phyloP scores from a whole-genome alignment of 2,329 filamentous ascomycete genomes.

The Camptophora hylomeconis region DNA sequence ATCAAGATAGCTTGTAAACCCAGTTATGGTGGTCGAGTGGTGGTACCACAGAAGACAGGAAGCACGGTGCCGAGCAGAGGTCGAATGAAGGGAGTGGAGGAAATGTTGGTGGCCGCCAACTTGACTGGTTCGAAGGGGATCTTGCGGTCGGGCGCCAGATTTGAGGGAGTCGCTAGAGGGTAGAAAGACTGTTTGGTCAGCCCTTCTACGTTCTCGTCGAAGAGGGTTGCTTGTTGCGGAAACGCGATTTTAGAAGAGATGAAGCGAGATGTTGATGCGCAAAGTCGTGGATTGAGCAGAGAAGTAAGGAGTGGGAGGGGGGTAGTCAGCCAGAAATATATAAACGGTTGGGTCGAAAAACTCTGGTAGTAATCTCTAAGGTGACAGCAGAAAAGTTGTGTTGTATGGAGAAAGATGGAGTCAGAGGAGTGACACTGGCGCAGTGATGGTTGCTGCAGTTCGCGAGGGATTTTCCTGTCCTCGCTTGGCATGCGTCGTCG shows the following conservation, averaged over 20 bases:
- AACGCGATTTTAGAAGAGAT: too few species aligned
- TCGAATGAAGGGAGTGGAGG: constrained; percentile 61
- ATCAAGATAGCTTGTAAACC: constrained; percentile 31
- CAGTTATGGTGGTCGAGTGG: constrained; percentile 96
- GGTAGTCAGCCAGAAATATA: not conserved
- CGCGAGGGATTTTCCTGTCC: too few species aligned
- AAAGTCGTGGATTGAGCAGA: too few species aligned
- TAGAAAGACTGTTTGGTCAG: constrained; percentile 18
- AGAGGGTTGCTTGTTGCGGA: not conserved
- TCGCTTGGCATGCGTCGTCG: too few species aligned
- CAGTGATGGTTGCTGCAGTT: too few species aligned
- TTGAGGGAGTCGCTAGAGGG: constrained; percentile 17
- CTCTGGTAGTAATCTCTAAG: too few species aligned
- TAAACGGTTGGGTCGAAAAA: too few species aligned
- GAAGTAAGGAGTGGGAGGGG: not conserved
- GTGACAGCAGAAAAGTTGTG: too few species aligned
- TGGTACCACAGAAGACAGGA: constrained; percentile 93
- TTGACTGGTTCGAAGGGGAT: constrained; percentile 52
- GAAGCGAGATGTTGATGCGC: too few species aligned
- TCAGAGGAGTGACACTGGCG: too few species aligned
- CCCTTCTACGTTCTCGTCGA: constrained; percentile 9
- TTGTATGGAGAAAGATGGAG: too few species aligned
- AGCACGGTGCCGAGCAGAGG: constrained; percentile 84
- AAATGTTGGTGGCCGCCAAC: constrained; percentile 75
- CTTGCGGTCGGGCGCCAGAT: constrained; percentile 30